A percentile compares a stretch with the other conserved stretches of the same genome.
These are phyloP conservation scores for Eustoma russellianum DNA, from an alignment of 257 asterid species.

Conservation along the genomic window DNA sequence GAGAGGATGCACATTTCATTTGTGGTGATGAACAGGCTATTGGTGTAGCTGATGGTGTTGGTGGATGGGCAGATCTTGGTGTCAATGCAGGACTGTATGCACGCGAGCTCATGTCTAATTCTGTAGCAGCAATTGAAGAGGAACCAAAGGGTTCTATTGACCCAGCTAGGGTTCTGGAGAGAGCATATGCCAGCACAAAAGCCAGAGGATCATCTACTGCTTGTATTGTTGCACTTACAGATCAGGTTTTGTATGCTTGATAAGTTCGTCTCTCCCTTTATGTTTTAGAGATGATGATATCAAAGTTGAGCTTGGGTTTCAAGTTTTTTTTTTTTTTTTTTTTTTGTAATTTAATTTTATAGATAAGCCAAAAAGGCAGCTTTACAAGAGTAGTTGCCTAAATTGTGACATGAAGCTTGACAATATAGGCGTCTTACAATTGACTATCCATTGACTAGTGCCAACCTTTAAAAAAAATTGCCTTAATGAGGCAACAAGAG, in stretches of 20 bases:
- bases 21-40: conserved; percentile 68
- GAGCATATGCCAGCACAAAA: conserved; percentile 63
- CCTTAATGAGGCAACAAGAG: too few relatives aligned
- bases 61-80: conserved; percentile 97
- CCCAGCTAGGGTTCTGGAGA: conserved; percentile 80
- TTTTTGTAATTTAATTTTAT: too few relatives aligned
- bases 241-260: conserved; percentile 39
- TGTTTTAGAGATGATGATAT: not conserved
- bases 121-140: conserved; percentile 62
- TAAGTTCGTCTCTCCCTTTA: not conserved
- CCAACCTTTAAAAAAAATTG: too few relatives aligned
- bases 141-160: conserved; percentile 79
- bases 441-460: too few relatives aligned
- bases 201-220: conserved; percentile 93
- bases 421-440: too few relatives aligned
- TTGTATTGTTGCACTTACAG: conserved; percentile 84
- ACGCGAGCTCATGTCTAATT: conserved; percentile 83
- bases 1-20: conserved; percentile 95
- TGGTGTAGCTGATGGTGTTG: conserved; percentile 98
- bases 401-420: too few relatives aligned
- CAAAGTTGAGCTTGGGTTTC: not conserved
- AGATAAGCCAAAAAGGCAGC: too few relatives aligned
- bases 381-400: too few relatives aligned
- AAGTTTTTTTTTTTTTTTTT: too few relatives aligned
- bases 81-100: conserved; percentile 78